A percentile compares a stretch with the other conserved stretches of the same genome.
phyloP scores from a whole-genome alignment of 768 basidiomycete species.

The Sporobolomyces roseus region DNA sequence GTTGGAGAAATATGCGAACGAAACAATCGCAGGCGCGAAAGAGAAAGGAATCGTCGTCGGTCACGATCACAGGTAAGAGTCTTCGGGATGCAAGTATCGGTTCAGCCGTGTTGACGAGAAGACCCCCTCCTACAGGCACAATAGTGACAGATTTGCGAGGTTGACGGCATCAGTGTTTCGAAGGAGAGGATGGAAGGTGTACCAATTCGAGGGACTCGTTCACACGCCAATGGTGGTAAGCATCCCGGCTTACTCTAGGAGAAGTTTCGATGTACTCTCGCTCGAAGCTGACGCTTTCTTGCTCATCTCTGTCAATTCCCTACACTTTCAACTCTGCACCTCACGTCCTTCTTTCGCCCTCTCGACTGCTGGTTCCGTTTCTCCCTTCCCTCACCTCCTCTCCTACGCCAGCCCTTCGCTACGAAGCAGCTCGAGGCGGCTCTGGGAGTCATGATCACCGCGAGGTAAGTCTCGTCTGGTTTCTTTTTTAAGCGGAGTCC shows the following conservation, averaged over 20 bases:
- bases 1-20: constrained; percentile 31
- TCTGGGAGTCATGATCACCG: constrained; percentile 83
- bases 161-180: constrained; percentile 71
- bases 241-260: neutral
- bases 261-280: no score
- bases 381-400: no score
- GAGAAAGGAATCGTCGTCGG: constrained; percentile 72
- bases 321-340: no score
- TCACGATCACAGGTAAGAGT: constrained; percentile 81
- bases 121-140: no score
- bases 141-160: constrained; percentile 71
- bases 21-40: constrained; percentile 49
- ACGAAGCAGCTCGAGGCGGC: constrained; percentile 65
- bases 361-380: no score
- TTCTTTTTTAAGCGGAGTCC: no score
- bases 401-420: constrained; percentile 58
- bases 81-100: no score
- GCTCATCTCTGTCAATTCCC: no score
- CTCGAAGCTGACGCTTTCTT: neutral
- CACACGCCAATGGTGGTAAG: constrained; percentile 56
- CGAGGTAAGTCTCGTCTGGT: neutral
- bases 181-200: constrained; percentile 62
- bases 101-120: no score
- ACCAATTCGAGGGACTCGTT: constrained; percentile 64
- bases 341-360: no score